Evolutionary conservation across 306 rosid genomes (phyloP).

Genomic region (Lotus japonicus): DNA sequence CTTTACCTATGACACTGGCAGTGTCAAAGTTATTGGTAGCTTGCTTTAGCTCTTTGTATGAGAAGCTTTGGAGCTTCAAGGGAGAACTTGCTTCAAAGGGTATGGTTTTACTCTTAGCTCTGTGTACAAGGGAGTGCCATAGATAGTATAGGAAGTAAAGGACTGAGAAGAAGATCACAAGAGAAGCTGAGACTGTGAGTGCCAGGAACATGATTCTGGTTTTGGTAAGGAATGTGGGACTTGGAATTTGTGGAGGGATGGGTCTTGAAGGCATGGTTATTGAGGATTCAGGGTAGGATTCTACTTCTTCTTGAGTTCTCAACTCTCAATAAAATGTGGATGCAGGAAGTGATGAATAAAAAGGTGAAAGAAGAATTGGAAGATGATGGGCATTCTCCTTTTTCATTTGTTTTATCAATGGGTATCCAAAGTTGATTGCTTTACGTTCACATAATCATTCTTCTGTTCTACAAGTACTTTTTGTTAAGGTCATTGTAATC

Average conservation of each 20-base stretch:
- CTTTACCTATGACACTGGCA: slow-evolving; percentile 66
- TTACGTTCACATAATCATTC: slow-evolving; percentile 47
- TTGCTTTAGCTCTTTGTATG: slow-evolving; percentile 66
- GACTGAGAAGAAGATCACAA: slow-evolving; percentile 55
- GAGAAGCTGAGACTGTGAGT: slow-evolving; percentile 64
- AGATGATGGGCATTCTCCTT: slow-evolving; percentile 21
- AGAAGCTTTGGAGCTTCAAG: slow-evolving; percentile 65
- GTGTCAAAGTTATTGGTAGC: slow-evolving; percentile 58
- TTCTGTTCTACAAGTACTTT: too few species aligned
- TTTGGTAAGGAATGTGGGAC: slow-evolving; percentile 42
- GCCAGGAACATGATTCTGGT: slow-evolving; percentile 56
- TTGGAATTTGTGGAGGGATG: slow-evolving; percentile 29
- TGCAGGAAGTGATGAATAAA: slow-evolving; percentile 16
- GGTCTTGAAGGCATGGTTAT: slow-evolving; percentile 65
- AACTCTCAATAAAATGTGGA: too few species aligned
- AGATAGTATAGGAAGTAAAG: slow-evolving; percentile 63
- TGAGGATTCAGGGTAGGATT: not conserved
- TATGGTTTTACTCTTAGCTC: slow-evolving; percentile 66
- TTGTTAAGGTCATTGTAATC: too few species aligned
- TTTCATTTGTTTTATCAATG: slow-evolving; percentile 18
- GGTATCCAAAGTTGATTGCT: slow-evolving; percentile 66
- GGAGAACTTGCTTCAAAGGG: slow-evolving; percentile 73
- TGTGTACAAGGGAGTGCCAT: slow-evolving; percentile 55
- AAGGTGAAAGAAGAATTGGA: slow-evolving; percentile 12
- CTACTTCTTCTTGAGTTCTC: not conserved